phyloP scores from a whole-genome alignment of 345 rosid genomes.

The Microcos paniculata region DNA sequence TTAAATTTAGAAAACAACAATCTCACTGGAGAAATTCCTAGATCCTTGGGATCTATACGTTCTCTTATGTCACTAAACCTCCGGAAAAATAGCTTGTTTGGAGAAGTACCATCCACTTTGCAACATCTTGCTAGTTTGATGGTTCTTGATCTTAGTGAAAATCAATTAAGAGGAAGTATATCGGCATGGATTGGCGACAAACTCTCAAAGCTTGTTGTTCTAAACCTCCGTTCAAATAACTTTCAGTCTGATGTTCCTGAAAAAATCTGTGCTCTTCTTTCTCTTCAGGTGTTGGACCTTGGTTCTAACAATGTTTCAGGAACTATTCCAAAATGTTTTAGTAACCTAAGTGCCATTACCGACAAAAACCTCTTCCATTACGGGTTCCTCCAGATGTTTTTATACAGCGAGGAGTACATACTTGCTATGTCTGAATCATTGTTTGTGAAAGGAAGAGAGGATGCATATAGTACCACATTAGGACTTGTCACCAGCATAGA shows the following conservation, averaged over 20 bases:
- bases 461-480: background rate
- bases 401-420: background rate
- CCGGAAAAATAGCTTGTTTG: slow-evolving; percentile 8
- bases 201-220: background rate
- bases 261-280: background rate
- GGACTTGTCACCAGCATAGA: background rate
- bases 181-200: slow-evolving; percentile 10
- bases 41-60: background rate
- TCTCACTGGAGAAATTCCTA: slow-evolving; percentile 12
- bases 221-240: background rate
- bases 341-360: background rate
- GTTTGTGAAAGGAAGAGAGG: background rate
- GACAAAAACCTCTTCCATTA: background rate
- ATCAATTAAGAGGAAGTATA: background rate
- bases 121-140: background rate
- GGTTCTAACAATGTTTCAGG: background rate
- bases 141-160: slow-evolving; percentile 8
- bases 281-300: slow-evolving; percentile 15
- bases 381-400: background rate
- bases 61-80: background rate
- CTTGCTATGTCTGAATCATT: background rate
- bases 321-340: slow-evolving; percentile 6
- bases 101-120: slow-evolving; percentile 15
- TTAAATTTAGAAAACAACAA: too few species aligned
- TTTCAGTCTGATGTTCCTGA: background rate